A percentile compares a stretch with the other conserved stretches of the same genome.
Evolutionary conservation across 352 stramenopile species (phyloP).

Genomic region (Phytophthora sp.): DNA sequence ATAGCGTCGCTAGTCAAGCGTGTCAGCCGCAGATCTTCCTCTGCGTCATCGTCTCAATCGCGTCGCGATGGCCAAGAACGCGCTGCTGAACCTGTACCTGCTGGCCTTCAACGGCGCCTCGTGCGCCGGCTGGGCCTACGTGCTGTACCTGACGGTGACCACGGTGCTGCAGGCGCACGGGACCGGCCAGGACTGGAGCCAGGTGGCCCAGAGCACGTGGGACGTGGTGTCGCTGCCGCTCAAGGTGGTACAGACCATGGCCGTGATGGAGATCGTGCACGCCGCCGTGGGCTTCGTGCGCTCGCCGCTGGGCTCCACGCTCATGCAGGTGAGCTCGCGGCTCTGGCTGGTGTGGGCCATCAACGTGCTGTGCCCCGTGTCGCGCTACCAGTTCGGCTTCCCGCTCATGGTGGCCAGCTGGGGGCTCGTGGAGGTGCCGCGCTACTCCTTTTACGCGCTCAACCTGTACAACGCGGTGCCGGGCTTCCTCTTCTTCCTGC

Average conservation of each 20-base stretch:
- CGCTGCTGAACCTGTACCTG: constrained; percentile 75
- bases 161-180: constrained; percentile 50
- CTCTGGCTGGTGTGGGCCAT: constrained; percentile 95
- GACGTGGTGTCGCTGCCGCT: constrained; percentile 61
- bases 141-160: constrained; percentile 69
- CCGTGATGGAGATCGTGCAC: constrained; percentile 97
- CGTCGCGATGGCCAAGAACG: constrained; percentile 65
- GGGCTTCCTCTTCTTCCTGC: constrained; percentile 96
- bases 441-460: constrained; percentile 98
- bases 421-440: constrained; percentile 92
- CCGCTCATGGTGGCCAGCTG: constrained; percentile 90
- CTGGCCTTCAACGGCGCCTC: constrained; percentile 77
- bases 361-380: constrained; percentile 84
- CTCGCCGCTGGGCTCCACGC: constrained; percentile 93
- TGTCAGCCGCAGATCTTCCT: constrained; percentile 15
- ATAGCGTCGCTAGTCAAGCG: constrained; percentile 8
- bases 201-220: constrained; percentile 59
- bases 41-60: constrained; percentile 27
- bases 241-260: constrained; percentile 93
- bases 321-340: constrained; percentile 93
- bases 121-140: constrained; percentile 71
- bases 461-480: constrained; percentile 94
- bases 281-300: constrained; percentile 94
- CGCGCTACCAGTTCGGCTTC: constrained; percentile 85
- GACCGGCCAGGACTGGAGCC: constrained; percentile 56